Evolutionary conservation across 176 grass and related monocot species (phyloP).

Genomic region (Aegilops tauschii): DNA sequence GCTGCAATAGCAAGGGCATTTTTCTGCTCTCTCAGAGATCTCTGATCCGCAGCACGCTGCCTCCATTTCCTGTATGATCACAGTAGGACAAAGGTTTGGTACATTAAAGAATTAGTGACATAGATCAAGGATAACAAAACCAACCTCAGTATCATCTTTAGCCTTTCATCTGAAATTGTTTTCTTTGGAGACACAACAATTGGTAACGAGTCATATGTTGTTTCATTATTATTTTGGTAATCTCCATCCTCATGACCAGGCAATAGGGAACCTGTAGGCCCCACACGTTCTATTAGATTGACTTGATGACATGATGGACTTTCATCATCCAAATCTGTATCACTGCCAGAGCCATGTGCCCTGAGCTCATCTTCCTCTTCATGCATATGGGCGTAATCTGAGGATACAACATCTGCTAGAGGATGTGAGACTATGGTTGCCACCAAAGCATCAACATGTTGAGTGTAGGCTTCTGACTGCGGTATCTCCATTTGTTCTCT

Average conservation of each 20-base stretch:
- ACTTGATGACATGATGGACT: slow-evolving; percentile 14
- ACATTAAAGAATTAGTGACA: slow-evolving; percentile 13
- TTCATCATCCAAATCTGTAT: slow-evolving; percentile 32
- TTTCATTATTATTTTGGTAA: slow-evolving; percentile 1
- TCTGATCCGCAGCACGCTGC: slow-evolving; percentile 47
- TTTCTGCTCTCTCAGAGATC: slow-evolving; percentile 62
- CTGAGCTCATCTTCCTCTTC: slow-evolving; percentile 27
- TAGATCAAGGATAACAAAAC: slow-evolving; percentile 17
- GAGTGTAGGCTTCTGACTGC: slow-evolving; percentile 18
- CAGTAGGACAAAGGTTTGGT: slow-evolving; percentile 8
- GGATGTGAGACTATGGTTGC: slow-evolving; percentile 24
- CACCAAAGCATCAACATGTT: slow-evolving; percentile 14
- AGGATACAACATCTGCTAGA: background rate
- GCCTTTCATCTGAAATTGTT: slow-evolving; percentile 55
- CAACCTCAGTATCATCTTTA: slow-evolving; percentile 73
- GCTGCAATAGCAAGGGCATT: slow-evolving; percentile 57
- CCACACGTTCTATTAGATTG: slow-evolving; percentile 10
- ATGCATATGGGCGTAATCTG: slow-evolving; percentile 37
- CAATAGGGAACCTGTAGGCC: slow-evolving; percentile 2
- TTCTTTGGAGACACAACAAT: slow-evolving; percentile 18
- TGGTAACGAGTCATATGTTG: slow-evolving; percentile 16
- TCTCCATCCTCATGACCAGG: slow-evolving; percentile 3
- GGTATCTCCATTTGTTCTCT: background rate
- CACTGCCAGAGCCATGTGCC: slow-evolving; percentile 22
- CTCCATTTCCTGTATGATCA: slow-evolving; percentile 76